phyloP scores from a whole-genome alignment of 2,329 filamentous ascomycete species.

The Aspergillus felis region DNA sequence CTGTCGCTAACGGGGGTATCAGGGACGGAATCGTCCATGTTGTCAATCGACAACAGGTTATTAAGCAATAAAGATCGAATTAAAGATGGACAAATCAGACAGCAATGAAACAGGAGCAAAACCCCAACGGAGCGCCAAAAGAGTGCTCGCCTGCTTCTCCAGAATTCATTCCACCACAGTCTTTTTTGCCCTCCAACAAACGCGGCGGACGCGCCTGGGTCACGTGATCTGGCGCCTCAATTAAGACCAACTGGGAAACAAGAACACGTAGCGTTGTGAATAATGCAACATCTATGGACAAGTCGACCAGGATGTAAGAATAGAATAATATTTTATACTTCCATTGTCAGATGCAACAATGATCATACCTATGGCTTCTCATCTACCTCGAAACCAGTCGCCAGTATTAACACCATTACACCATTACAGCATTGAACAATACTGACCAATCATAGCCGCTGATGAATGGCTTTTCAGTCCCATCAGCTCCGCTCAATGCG shows the following conservation, averaged over 20 bases:
- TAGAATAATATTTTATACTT: background rate
- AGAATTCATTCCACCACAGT: background rate
- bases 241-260: slow-evolving; percentile 12
- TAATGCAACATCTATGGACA: background rate
- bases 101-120: background rate
- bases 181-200: slow-evolving; percentile 16
- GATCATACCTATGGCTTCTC: background rate
- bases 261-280: background rate
- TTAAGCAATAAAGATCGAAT: background rate
- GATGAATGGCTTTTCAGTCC: background rate
- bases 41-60: background rate
- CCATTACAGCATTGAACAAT: background rate
- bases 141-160: slow-evolving; percentile 6
- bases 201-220: slow-evolving; percentile 18
- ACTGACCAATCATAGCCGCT: background rate
- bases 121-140: background rate
- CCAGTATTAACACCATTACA: background rate
- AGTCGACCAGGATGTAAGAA: background rate
- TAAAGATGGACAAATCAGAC: background rate
- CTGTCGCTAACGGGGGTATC: slow-evolving; percentile 39
- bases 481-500: background rate
- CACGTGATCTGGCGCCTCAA: slow-evolving; percentile 22
- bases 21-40: slow-evolving; percentile 39
- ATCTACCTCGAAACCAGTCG: background rate
- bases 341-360: background rate